Base-by-base conservation (phyloP, 495 filamentous ascomycete genomes). In the Mycothermus thermophilus region DNA sequence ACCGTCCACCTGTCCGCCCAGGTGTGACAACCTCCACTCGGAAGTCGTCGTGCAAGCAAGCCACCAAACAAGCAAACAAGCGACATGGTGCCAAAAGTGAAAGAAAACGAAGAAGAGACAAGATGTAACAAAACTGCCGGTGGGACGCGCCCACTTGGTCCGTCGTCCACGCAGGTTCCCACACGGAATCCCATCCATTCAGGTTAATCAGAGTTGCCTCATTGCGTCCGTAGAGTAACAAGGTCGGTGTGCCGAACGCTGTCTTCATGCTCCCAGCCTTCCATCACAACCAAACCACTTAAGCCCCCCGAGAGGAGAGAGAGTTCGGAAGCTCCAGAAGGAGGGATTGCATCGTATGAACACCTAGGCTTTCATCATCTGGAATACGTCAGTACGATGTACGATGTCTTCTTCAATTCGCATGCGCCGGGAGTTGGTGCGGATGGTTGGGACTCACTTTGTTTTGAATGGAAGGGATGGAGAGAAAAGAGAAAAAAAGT, bases 341-440 rank as follows among this genome's bases (percentile, higher is more conserved):
- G 67, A 64, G 69, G 72, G 65, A 74, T 73, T 62, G 62, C 68
- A 71, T 94, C 84, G 88, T 77, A 78, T 61, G 48, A 75, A 80
- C 88, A 95, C 88, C 69, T 81, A 27, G 74, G 83, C 81, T 93
- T 93, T 95, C 90, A 95, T 97, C 90, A 96, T 92, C 83, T 93
- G 55, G 4, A 33, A 30, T 25, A 10, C 19, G 28, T 53, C 79
- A 58, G 79, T 11, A 25, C 22, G 11, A 25, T 25, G 73, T 50
- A 51, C 37, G 10, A 20, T 18, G 8, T 32, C 19, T 5, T 27
- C 13, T 17, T n/a, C 10, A 14, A 10, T 27, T 17, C 22, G 29
- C 11, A 37, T 8, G 16, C 21, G 15, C n/a, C n/a, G n/a, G n/a
- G n/a, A n/a, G n/a, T n/a, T n/a, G n/a, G n/a, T 21, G 14, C 29